phyloP scores from a whole-genome alignment of 2,329 filamentous ascomycete species.

The Ascochyta lentis region DNA sequence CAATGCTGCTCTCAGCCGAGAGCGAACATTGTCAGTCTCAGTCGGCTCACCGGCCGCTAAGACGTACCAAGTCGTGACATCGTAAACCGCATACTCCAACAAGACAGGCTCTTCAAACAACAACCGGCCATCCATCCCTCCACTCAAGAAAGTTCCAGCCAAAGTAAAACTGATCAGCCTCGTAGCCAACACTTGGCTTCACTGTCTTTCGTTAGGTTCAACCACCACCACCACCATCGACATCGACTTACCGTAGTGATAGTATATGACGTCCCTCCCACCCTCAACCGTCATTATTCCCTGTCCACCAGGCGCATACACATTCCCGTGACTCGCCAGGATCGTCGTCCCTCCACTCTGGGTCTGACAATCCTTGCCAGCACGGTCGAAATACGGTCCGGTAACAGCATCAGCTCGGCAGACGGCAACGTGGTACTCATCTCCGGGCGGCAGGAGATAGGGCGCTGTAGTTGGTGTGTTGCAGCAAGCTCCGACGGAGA shows the following conservation, averaged over 20 bases:
- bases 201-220: constrained; percentile 23
- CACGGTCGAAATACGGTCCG: constrained; percentile 56
- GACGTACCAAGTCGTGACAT: not conserved
- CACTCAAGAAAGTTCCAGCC: constrained; percentile 44
- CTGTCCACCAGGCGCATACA: constrained; percentile 46
- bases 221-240: not conserved
- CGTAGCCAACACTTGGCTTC: constrained; percentile 32
- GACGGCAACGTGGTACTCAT: constrained; percentile 69
- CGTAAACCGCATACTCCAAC: not conserved
- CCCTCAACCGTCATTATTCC: constrained; percentile 31
- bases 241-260: constrained; percentile 39
- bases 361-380: constrained; percentile 50
- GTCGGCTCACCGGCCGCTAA: not conserved
- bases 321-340: constrained; percentile 61
- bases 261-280: constrained; percentile 33
- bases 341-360: constrained; percentile 65
- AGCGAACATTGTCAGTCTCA: not conserved
- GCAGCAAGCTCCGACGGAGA: constrained; percentile 66
- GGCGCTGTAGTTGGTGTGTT: constrained; percentile 51
- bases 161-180: constrained; percentile 34
- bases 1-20: not conserved
- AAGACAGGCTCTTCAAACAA: not conserved
- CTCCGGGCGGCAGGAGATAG: constrained; percentile 56
- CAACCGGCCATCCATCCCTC: constrained; percentile 37
- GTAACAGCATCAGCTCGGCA: constrained; percentile 61